phyloP scores from a whole-genome alignment of 805 yeast genomes.

The Kuraishia molischiana region DNA sequence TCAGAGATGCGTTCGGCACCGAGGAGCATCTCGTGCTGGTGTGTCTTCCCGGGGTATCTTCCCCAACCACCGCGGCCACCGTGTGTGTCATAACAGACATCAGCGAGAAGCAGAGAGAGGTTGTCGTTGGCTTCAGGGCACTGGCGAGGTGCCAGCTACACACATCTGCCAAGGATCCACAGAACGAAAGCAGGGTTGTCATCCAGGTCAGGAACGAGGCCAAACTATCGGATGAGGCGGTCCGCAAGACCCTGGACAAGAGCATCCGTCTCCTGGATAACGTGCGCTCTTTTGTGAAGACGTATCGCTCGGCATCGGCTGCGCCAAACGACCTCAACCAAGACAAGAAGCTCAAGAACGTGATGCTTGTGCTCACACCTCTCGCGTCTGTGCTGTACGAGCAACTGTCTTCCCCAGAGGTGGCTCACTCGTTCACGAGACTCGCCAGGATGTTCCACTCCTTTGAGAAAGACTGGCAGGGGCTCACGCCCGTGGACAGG shows the following conservation, averaged over 20 bases:
- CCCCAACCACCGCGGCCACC: conserved; percentile 19
- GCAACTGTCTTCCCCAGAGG: conserved; percentile 33
- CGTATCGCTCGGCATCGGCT: conserved; percentile 25
- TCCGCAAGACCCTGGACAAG: conserved; percentile 2
- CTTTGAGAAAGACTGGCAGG: conserved; percentile 1
- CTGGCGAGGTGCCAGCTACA: conserved; percentile 29
- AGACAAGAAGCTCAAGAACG: conserved; percentile 9
- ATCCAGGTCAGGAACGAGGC: conserved; percentile 2
- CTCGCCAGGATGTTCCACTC: conserved; percentile 8
- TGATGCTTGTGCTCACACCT: conserved; percentile 45
- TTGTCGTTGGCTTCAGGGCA: conserved; percentile 40
- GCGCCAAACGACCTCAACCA: conserved; percentile 11
- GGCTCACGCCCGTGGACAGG: not conserved
- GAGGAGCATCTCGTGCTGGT: conserved; percentile 9
- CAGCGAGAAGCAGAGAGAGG: conserved; percentile 29
- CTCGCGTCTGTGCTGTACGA: conserved; percentile 46
- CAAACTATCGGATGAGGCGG: not conserved
- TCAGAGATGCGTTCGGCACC: not conserved
- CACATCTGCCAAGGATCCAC: not conserved
- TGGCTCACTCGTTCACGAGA: conserved; percentile 14
- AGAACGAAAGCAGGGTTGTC: conserved; percentile 1
- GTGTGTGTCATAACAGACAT: conserved; percentile 38
- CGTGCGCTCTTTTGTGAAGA: conserved; percentile 22
- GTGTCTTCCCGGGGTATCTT: conserved; percentile 15
- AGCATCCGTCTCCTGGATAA: conserved; percentile 8